phyloP scores from a whole-genome alignment of 2,329 filamentous ascomycete species.

The Fusarium chaquense region DNA sequence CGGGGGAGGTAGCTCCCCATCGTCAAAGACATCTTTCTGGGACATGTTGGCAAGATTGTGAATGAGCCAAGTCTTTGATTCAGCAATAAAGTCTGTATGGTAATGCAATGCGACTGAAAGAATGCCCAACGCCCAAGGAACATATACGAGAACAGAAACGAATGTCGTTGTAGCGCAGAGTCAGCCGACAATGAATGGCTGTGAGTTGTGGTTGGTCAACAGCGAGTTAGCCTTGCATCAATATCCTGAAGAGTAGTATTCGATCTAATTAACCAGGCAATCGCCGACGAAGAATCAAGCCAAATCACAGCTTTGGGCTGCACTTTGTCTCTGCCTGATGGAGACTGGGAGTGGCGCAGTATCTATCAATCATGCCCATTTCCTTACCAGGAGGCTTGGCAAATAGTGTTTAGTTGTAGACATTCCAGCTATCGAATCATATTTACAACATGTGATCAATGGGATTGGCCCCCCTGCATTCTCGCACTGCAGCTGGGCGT shows the following conservation, averaged over 20 bases:
- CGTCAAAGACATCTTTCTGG: slow-evolving; percentile 18
- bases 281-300: not conserved
- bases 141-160: slow-evolving; percentile 6
- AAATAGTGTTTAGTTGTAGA: not conserved
- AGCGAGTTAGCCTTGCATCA: slow-evolving; percentile 34
- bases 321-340: slow-evolving; percentile 18
- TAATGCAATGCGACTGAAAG: not conserved
- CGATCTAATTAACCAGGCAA: slow-evolving; percentile 8
- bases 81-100: not conserved
- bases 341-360: slow-evolving; percentile 24
- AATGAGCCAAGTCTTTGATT: slow-evolving; percentile 7
- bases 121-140: slow-evolving; percentile 21
- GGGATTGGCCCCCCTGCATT: not conserved
- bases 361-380: slow-evolving; percentile 21
- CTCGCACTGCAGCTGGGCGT: slow-evolving; percentile 26
- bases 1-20: slow-evolving; percentile 45
- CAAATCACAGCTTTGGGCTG: slow-evolving; percentile 21
- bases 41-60: slow-evolving; percentile 27
- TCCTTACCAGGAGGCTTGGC: slow-evolving; percentile 18
- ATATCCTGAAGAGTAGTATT: slow-evolving; percentile 8
- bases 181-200: slow-evolving; percentile 25
- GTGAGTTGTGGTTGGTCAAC: not conserved
- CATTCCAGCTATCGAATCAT: slow-evolving; percentile 20
- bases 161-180: not conserved
- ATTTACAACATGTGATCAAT: not conserved